phyloP scores from a whole-genome alignment of 495 filamentous ascomycete genomes.

The Lasiosphaeria hispida region DNA sequence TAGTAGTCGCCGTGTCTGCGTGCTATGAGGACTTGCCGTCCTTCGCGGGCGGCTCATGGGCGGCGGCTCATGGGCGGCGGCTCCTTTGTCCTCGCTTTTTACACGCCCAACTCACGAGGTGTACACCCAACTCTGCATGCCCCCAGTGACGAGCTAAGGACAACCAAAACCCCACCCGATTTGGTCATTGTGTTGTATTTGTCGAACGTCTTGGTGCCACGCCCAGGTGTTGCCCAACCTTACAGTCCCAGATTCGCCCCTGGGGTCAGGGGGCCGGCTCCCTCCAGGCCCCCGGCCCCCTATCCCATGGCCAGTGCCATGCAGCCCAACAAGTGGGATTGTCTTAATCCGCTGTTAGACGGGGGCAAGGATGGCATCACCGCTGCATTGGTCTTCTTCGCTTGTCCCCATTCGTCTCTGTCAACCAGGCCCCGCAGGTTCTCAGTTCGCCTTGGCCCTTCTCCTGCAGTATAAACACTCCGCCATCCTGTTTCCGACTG shows the following conservation, averaged over 20 bases:
- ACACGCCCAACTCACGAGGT: too few relatives aligned
- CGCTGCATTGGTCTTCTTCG: not conserved
- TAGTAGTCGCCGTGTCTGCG: not conserved
- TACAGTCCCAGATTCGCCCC: not conserved
- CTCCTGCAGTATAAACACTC: slow-evolving; percentile 33
- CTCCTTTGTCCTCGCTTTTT: too few relatives aligned
- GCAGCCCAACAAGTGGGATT: slow-evolving; percentile 17
- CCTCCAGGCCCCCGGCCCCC: not conserved
- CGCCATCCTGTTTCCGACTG: slow-evolving; percentile 23
- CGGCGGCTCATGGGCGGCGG: too few relatives aligned
- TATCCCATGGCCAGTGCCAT: slow-evolving; percentile 1
- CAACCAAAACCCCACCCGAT: not conserved
- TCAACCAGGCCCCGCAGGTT: not conserved
- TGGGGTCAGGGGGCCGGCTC: not conserved
- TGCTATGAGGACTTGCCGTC: too few relatives aligned
- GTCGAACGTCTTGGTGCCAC: slow-evolving; percentile 4
- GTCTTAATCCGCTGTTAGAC: slow-evolving; percentile 13
- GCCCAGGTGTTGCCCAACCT: slow-evolving; percentile 5
- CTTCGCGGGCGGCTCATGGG: too few relatives aligned
- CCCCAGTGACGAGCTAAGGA: not conserved
- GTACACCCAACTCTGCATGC: not conserved
- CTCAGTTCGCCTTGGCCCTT: not conserved
- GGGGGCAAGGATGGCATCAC: slow-evolving; percentile 19
- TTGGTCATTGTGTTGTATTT: slow-evolving; percentile 12
- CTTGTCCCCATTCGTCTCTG: slow-evolving; percentile 1